These are phyloP conservation scores for Chlorella sp. DNA, from an alignment of 139 green algal species.

Conservation along the genomic window DNA sequence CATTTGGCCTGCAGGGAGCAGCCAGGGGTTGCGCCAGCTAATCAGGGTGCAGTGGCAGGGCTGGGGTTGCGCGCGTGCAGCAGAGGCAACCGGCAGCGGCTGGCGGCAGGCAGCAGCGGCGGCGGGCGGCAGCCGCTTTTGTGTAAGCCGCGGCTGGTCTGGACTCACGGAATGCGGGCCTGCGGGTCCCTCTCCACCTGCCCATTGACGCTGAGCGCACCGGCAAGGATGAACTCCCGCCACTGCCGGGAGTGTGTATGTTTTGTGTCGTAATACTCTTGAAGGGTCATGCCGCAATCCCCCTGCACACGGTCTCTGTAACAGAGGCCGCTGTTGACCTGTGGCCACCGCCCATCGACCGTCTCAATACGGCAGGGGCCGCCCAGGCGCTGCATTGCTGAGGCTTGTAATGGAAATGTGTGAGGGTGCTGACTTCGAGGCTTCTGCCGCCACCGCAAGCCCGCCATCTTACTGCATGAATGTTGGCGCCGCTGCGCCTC, in stretches of 20 bases:
- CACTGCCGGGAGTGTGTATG: not conserved
- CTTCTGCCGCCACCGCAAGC: too few relatives aligned
- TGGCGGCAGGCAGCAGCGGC: not conserved
- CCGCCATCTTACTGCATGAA: too few relatives aligned
- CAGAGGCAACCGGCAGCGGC: not conserved
- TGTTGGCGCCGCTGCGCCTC: too few relatives aligned
- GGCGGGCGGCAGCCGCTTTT: not conserved
- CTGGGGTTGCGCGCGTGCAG: not conserved
- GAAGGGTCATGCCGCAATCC: not conserved
- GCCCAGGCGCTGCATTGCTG: not conserved
- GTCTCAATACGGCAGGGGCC: conserved; percentile 9
- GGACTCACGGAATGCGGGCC: not conserved
- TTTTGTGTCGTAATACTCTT: not conserved
- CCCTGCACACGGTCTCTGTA: conserved; percentile 17
- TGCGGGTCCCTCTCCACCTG: not conserved
- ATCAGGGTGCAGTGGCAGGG: not conserved
- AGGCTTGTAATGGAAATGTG: too few relatives aligned
- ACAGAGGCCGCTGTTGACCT: not conserved
- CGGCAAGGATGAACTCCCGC: not conserved
- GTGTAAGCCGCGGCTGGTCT: not conserved
- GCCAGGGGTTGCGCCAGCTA: not conserved
- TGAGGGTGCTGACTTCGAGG: too few relatives aligned
- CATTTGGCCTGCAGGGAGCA: not conserved
- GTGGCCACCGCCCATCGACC: not conserved
- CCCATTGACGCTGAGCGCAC: not conserved